Base-by-base conservation (phyloP, 441 rosid genomes). In the Aquilaria agallochum region DNA sequence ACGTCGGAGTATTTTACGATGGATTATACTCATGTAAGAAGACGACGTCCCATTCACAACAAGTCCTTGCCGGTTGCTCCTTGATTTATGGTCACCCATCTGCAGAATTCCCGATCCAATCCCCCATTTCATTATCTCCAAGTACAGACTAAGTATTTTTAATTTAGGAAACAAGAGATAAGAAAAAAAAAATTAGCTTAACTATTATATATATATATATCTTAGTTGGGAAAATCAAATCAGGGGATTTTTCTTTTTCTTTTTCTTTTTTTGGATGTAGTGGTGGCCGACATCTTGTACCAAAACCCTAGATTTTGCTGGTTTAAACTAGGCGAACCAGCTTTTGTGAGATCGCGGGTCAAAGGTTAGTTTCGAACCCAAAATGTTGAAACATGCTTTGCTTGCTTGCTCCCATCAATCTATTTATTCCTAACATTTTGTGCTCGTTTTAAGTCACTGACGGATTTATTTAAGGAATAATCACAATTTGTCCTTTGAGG, bases 11-110 rank as follows among this genome's bases (percentile, higher is more conserved):
- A 53, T 62, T 81, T 78, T 56, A 76, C 92, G 5, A 86, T 78
- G 89, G 92, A 86, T 75, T 86, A 86, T 73, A 56, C 82, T 48
- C 74, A 49, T 2, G 89, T 86, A 44, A 74, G 68, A 70, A 76
- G 82, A 78, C 72, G 89, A 71, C 77, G 80, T 11, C 92, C 92
- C 2, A 81, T 83, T 48, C 92, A 86, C 59, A 86, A 86, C 85
- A 81, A 78, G 56, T 66, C 87, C 50, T 49, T 78, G 72, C 87
- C 85, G 31, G 68, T 64, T 65, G 76, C 66, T 78, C 89, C 89
- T 9, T 85, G 72, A 80, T 34, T 0, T 2, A 15, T 32, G 42
- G n/a, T 32, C 31, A 2, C 31, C 9, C 50, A 3, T 33, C n/a
- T 58, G 11, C 14, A 11, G 4, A 11, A 45, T 5, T 27, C 30